Percentiles rank a stretch among this genome's conserved stretches.
Conservation (phyloP, 148 eudicot species). For the Chenopodium quinoa region DNA sequence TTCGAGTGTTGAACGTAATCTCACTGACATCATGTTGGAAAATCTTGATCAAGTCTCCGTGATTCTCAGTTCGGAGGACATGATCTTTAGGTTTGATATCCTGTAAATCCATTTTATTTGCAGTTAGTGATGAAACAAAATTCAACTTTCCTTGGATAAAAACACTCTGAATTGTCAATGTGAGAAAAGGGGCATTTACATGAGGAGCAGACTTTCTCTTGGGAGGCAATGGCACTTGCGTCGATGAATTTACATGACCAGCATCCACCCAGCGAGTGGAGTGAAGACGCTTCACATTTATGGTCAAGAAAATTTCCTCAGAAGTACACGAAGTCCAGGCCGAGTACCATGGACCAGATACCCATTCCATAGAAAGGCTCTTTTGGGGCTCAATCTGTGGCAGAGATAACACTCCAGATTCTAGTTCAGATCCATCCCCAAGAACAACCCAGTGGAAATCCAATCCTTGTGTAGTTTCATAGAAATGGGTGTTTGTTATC, state of each 20-base stretch:
- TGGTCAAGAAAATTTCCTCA: slow-evolving; percentile 65
- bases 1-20: slow-evolving; percentile 53
- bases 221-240: slow-evolving; percentile 70
- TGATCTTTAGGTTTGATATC: slow-evolving; percentile 37
- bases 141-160: not conserved
- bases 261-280: slow-evolving; percentile 76
- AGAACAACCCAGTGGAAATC: slow-evolving; percentile 62
- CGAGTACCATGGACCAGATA: slow-evolving; percentile 72
- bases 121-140: not conserved
- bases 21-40: slow-evolving; percentile 46
- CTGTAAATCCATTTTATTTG: slow-evolving; percentile 31
- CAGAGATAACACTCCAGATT: slow-evolving; percentile 54
- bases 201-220: slow-evolving; percentile 47
- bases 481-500: slow-evolving; percentile 77
- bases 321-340: slow-evolving; percentile 54
- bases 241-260: slow-evolving; percentile 77
- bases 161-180: not conserved
- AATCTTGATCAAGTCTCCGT: slow-evolving; percentile 53
- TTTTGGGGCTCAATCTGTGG: slow-evolving; percentile 60
- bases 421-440: slow-evolving; percentile 86
- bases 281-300: slow-evolving; percentile 52
- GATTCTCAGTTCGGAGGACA: slow-evolving; percentile 40
- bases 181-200: slow-evolving; percentile 36
- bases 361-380: slow-evolving; percentile 51
- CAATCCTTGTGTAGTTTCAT: slow-evolving; percentile 58